These are phyloP conservation scores for Ceratobasidium sp. DNA, from an alignment of 1,284 basidiomycete species.

Conservation along the genomic window DNA sequence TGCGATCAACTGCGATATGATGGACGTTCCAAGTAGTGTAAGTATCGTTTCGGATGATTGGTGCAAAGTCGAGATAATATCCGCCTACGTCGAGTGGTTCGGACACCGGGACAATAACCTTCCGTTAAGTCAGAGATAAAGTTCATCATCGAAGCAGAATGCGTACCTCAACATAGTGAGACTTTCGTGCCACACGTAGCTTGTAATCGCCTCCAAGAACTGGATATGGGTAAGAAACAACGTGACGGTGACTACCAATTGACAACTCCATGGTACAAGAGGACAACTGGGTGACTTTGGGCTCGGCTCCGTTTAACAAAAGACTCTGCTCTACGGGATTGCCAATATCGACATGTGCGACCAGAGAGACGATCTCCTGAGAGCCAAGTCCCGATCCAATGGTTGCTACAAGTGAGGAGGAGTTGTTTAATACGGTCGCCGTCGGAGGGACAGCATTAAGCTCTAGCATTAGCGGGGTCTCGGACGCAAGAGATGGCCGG, in stretches of 20 bases:
- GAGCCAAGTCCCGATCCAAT: neutral
- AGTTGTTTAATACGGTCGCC: neutral
- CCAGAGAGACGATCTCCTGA: neutral
- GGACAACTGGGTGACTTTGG: neutral
- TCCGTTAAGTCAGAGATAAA: neutral
- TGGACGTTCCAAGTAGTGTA: conserved; percentile 56
- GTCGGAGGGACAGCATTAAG: neutral
- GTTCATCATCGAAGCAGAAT: neutral
- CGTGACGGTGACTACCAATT: neutral
- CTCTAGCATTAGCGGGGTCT: neutral
- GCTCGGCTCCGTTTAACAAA: neutral
- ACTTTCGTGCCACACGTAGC: conserved; percentile 30
- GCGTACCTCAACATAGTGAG: conserved; percentile 35
- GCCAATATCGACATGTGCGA: neutral
- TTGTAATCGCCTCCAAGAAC: neutral
- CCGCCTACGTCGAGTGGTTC: conserved; percentile 53
- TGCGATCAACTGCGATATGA: conserved; percentile 52
- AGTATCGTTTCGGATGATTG: conserved; percentile 44
- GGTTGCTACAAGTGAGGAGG: neutral
- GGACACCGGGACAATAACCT: conserved; percentile 56
- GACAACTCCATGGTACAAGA: conserved; percentile 36
- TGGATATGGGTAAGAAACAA: conserved; percentile 29
- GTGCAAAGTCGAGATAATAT: conserved; percentile 57
- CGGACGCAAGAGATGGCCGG: neutral
- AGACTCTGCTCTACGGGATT: neutral